Evolutionary conservation across 768 basidiomycete genomes (phyloP).

Genomic region (Termitomyces sp.): DNA sequence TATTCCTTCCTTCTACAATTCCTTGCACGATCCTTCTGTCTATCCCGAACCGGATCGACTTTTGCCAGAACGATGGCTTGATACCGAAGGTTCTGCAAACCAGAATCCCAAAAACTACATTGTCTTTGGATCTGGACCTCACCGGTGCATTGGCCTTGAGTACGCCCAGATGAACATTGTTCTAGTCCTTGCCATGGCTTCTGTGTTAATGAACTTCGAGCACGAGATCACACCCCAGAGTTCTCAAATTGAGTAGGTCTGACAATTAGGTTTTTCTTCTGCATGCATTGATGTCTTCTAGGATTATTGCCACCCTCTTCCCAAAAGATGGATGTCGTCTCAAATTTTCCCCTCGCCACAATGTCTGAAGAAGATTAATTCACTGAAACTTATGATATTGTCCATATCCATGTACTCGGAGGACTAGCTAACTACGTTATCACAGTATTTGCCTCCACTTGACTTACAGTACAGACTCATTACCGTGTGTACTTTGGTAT

Average conservation of each 20-base stretch:
- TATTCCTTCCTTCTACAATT: slow-evolving; percentile 91
- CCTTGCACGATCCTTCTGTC: slow-evolving; percentile 83
- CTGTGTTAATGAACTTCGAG: slow-evolving; percentile 77
- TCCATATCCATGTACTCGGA: not conserved
- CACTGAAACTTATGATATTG: not conserved
- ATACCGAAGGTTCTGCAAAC: slow-evolving; percentile 73
- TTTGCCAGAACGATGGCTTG: slow-evolving; percentile 90
- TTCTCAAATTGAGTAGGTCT: slow-evolving; percentile 75
- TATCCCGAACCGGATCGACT: slow-evolving; percentile 86
- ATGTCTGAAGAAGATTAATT: not conserved
- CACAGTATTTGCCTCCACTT: not conserved
- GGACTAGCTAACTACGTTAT: not conserved
- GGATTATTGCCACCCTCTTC: slow-evolving; percentile 96
- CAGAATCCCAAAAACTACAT: slow-evolving; percentile 92
- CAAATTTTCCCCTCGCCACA: slow-evolving; percentile 63
- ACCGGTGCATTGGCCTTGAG: slow-evolving; percentile 88
- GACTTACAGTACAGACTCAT: not conserved
- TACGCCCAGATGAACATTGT: slow-evolving; percentile 92
- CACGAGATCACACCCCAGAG: slow-evolving; percentile 80
- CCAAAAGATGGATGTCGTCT: slow-evolving; percentile 89
- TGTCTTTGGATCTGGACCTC: slow-evolving; percentile 92
- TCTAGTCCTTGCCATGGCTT: slow-evolving; percentile 80
- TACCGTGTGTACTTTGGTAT: not conserved
- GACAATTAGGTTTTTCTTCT: not conserved
- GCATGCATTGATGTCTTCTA: slow-evolving; percentile 20